phyloP scores from a whole-genome alignment of 78 protist species.

The Dictyostelium capitatum region DNA sequence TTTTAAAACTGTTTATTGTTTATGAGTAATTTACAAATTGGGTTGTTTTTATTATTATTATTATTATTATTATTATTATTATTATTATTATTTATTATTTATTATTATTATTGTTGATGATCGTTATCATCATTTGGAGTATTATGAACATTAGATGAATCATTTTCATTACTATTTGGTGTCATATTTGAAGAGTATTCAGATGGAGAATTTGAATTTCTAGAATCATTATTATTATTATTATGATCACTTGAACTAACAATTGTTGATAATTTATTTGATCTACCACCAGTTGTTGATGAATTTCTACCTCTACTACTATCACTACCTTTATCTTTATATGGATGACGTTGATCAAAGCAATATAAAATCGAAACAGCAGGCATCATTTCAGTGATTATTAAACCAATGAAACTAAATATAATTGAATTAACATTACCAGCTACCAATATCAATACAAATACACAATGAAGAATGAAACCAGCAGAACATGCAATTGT shows the following conservation, averaged over 20 bases:
- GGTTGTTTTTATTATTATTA: too few species aligned
- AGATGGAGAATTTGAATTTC: not conserved
- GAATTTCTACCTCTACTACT: not conserved
- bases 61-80: too few species aligned
- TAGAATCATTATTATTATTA: not conserved
- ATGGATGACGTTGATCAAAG: conserved; percentile 9
- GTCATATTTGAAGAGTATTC: not conserved
- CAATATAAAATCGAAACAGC: not conserved
- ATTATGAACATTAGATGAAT: too few species aligned
- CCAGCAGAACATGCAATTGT: conserved; percentile 1
- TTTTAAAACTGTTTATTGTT: too few species aligned
- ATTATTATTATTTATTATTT: too few species aligned
- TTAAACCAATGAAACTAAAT: conserved; percentile 2
- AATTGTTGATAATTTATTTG: not conserved
- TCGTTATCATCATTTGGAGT: too few species aligned
- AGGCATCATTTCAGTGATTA: conserved; percentile 29
- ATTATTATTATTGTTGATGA: too few species aligned
- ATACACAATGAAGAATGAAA: conserved; percentile 10
- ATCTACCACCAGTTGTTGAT: not conserved
- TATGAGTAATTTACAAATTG: too few species aligned
- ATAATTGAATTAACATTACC: not conserved
- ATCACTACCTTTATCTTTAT: not conserved
- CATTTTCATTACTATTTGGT: not conserved
- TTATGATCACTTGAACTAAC: not conserved
- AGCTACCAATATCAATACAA: conserved; percentile 8